phyloP scores from a whole-genome alignment of 2,329 filamentous ascomycete genomes.

The Exophiala xenobiotica region DNA sequence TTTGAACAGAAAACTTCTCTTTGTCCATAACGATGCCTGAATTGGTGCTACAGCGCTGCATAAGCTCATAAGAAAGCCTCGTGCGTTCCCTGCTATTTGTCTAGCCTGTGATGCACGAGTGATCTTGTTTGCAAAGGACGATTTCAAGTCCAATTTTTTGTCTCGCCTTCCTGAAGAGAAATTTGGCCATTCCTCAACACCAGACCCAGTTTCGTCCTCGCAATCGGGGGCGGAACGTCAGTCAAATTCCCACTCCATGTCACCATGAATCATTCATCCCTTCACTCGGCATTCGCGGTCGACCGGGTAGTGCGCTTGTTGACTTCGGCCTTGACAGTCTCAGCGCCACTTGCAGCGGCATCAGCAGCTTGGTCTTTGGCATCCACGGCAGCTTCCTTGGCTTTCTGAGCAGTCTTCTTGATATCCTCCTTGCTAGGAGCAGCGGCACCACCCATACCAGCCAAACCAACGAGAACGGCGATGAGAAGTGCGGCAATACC shows the following conservation, averaged over 20 bases:
- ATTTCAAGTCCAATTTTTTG: not conserved
- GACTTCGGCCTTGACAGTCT: conserved; percentile 71
- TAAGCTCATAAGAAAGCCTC: conserved; percentile 12
- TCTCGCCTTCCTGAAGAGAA: no score
- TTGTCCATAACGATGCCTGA: no score
- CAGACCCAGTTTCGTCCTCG: not conserved
- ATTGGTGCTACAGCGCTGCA: conserved; percentile 6
- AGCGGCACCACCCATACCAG: conserved; percentile 63
- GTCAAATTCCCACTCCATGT: no score
- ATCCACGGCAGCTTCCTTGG: conserved; percentile 61
- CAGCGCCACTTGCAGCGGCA: conserved; percentile 59
- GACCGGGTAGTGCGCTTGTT: conserved; percentile 60
- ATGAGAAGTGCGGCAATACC: conserved; percentile 69
- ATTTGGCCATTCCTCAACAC: no score
- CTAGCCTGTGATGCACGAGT: not conserved
- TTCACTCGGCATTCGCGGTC: conserved; percentile 31
- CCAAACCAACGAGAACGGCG: conserved; percentile 65
- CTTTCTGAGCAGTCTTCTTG: conserved; percentile 67
- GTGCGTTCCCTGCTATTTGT: not conserved
- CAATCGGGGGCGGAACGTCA: not conserved
- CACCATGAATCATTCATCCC: not conserved
- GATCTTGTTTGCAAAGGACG: not conserved
- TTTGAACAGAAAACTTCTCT: no score
- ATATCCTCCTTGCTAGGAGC: conserved; percentile 70
- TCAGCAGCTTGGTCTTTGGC: conserved; percentile 66